phyloP scores from a whole-genome alignment of 257 asterid genomes.

The Jasminum sambac region DNA sequence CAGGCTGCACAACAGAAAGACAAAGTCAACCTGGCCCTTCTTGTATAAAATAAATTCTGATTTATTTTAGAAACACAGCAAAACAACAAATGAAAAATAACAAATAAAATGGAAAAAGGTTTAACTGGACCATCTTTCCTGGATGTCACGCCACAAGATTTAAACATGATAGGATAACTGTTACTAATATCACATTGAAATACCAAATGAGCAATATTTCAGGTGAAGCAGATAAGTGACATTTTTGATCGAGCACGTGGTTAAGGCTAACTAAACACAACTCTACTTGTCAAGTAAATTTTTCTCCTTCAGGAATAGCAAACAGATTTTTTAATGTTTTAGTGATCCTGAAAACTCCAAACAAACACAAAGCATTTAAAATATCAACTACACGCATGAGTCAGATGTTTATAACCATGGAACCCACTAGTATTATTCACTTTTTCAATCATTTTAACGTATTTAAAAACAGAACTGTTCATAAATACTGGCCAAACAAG shows the following conservation, averaged over 20 bases:
- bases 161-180: too few species aligned
- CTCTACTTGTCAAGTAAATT: not conserved
- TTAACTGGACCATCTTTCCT: not conserved
- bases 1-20: constrained; percentile 54
- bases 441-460: too few species aligned
- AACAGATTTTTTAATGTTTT: not conserved
- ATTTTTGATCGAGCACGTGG: not conserved
- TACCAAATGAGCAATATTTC: constrained; percentile 6
- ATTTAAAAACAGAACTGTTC: too few species aligned
- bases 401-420: too few species aligned
- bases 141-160: not conserved
- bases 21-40: constrained; percentile 21
- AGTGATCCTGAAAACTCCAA: not conserved
- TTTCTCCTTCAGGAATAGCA: not conserved
- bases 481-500: too few species aligned
- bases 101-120: not conserved
- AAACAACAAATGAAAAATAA: constrained; percentile 9
- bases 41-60: not conserved
- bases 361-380: not conserved
- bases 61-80: constrained; percentile 6
- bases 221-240: not conserved
- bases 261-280: not conserved
- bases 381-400: not conserved
- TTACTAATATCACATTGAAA: not conserved
- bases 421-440: too few species aligned